Conservation (phyloP, 176 grass and related monocot genomes). For the Tillandsia leiboldiana region DNA sequence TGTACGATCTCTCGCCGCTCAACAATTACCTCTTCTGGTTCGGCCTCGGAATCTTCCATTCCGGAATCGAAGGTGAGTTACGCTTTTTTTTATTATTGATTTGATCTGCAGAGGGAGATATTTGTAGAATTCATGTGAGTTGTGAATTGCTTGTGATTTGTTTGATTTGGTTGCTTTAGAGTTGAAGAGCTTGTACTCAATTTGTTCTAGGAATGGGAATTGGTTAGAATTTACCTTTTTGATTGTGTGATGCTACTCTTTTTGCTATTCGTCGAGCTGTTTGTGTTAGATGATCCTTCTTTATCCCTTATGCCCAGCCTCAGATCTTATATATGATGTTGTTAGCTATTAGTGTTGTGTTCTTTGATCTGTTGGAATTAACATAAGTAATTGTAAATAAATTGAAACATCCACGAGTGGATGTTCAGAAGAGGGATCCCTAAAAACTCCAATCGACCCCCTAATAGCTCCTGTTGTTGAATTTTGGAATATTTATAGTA, state of each 20-base stretch:
- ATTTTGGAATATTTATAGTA: no score
- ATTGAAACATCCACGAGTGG: no score
- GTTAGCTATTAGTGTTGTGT: no score
- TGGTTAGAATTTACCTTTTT: neutral
- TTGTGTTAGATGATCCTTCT: neutral
- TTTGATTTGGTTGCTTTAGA: slow-evolving; percentile 4
- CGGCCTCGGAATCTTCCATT: slow-evolving; percentile 90
- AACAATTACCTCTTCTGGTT: slow-evolving; percentile 96
- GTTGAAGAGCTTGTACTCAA: neutral
- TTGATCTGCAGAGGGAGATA: neutral
- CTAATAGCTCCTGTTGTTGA: no score
- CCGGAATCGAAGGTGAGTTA: slow-evolving; percentile 71
- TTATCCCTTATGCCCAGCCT: neutral
- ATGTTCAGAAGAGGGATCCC: no score
- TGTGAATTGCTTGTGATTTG: neutral
- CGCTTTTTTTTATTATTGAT: neutral
- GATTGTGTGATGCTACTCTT: neutral
- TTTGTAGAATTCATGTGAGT: neutral
- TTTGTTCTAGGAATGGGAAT: neutral
- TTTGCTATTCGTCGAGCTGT: neutral
- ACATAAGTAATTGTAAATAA: no score
- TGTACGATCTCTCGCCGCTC: slow-evolving; percentile 87
- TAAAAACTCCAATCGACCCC: no score
- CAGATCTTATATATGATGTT: no score
- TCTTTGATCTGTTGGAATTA: no score